These are phyloP conservation scores for Colletotrichum sp. DNA, from an alignment of 2,329 filamentous ascomycete species.

Conservation along the genomic window DNA sequence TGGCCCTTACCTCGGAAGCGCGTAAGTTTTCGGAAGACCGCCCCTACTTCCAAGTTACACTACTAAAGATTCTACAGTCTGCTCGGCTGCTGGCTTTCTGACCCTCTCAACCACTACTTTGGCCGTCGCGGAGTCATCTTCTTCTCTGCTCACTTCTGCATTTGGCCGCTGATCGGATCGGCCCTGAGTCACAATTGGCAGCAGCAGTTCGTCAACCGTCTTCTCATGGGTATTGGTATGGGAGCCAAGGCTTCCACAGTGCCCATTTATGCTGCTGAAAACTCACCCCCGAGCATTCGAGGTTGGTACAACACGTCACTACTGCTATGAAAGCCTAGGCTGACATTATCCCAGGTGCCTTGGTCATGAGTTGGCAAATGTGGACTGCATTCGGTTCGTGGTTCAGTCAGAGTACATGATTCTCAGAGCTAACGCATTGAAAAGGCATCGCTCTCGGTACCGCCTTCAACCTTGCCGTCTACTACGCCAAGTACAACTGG, in stretches of 20 bases:
- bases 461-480: conserved; percentile 57
- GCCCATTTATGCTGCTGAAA: conserved; percentile 78
- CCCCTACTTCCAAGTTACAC: background rate
- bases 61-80: conserved; percentile 30
- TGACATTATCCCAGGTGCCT: conserved; percentile 34
- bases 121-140: conserved; percentile 72
- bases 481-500: conserved; percentile 34
- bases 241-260: conserved; percentile 69
- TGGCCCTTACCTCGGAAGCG: conserved; percentile 52
- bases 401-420: too few species aligned
- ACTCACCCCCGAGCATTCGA: conserved; percentile 68
- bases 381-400: conserved; percentile 57
- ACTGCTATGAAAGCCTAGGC: background rate
- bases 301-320: conserved; percentile 39
- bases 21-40: conserved; percentile 25
- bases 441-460: conserved; percentile 56
- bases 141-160: conserved; percentile 63
- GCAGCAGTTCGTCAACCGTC: conserved; percentile 68
- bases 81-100: conserved; percentile 68
- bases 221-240: conserved; percentile 72
- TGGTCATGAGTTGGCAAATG: conserved; percentile 41
- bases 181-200: conserved; percentile 70
- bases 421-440: background rate
- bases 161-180: conserved; percentile 65
- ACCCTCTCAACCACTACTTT: conserved; percentile 67